phyloP scores from a whole-genome alignment of 169 alveolate species.

The Plasmodium fragile region DNA sequence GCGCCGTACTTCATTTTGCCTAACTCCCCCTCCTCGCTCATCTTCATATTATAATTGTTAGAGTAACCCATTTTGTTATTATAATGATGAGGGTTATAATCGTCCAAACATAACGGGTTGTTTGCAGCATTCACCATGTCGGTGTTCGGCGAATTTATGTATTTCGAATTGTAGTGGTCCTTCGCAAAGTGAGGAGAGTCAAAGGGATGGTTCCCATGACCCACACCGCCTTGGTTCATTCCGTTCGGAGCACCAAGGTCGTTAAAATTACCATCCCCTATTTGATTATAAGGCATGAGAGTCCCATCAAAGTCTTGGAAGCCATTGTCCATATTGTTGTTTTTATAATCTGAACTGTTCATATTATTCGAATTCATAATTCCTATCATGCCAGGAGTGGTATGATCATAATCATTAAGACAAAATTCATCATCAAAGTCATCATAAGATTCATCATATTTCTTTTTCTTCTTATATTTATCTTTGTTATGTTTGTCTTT shows the following conservation, averaged over 20 bases:
- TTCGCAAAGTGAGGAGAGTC: conserved; percentile 25
- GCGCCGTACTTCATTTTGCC: conserved; percentile 37
- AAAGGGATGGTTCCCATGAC: not conserved
- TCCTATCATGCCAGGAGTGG: conserved; percentile 77
- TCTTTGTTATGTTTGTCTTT: conserved; percentile 29
- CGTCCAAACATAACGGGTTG: conserved; percentile 40
- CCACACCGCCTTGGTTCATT: not conserved
- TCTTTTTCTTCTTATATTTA: conserved; percentile 45
- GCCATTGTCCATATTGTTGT: conserved; percentile 31
- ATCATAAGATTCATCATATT: conserved; percentile 41
- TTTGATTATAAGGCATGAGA: conserved; percentile 17
- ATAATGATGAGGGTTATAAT: conserved; percentile 2
- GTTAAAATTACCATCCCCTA: conserved; percentile 20
- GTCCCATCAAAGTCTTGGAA: conserved; percentile 58
- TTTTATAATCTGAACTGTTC: conserved; percentile 48
- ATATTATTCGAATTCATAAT: conserved; percentile 74
- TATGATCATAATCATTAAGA: conserved; percentile 66
- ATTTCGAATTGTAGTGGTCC: conserved; percentile 20
- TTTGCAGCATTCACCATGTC: conserved; percentile 14
- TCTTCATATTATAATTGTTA: conserved; percentile 34
- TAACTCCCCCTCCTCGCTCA: conserved; percentile 33
- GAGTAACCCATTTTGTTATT: conserved; percentile 48
- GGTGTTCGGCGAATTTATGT: conserved; percentile 29
- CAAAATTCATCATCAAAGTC: conserved; percentile 69
- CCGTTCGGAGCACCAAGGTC: not conserved